Percentiles rank a stretch among this genome's conserved stretches.
Conservation (phyloP, 2,329 filamentous ascomycete genomes). For the Cercospora sesami region DNA sequence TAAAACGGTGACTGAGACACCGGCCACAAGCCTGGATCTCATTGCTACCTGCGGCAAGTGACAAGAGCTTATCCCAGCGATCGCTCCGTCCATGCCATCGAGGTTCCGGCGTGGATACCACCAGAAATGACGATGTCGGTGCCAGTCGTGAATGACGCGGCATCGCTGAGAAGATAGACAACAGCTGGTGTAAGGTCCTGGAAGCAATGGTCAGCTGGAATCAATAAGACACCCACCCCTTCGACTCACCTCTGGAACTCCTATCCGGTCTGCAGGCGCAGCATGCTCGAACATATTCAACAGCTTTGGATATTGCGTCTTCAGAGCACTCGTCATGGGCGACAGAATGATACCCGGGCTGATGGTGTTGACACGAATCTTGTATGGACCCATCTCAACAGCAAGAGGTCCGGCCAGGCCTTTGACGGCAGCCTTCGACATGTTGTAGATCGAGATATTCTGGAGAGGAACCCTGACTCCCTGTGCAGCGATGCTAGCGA, state of each 20-base stretch:
- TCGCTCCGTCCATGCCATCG: constrained; percentile 8
- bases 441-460: constrained; percentile 33
- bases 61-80: neutral
- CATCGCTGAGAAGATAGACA: constrained; percentile 19
- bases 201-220: neutral
- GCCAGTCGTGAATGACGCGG: constrained; percentile 21
- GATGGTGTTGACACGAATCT: constrained; percentile 39
- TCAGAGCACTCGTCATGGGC: constrained; percentile 25
- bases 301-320: constrained; percentile 25
- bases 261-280: constrained; percentile 19
- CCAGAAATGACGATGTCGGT: constrained; percentile 21
- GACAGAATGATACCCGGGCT: constrained; percentile 37
- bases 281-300: constrained; percentile 22
- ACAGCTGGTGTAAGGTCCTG: constrained; percentile 46
- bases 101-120: constrained; percentile 22
- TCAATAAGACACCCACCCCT: too few relatives aligned
- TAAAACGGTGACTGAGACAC: neutral
- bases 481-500: constrained; percentile 35
- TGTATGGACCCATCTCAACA: constrained; percentile 26
- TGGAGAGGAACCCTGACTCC: constrained; percentile 29
- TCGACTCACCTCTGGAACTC: constrained; percentile 37
- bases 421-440: constrained; percentile 32
- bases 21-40: neutral
- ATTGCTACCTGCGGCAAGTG: neutral
- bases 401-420: constrained; percentile 33